Conservation (phyloP, 2,329 filamentous ascomycete species). For the Phoma sp. region DNA sequence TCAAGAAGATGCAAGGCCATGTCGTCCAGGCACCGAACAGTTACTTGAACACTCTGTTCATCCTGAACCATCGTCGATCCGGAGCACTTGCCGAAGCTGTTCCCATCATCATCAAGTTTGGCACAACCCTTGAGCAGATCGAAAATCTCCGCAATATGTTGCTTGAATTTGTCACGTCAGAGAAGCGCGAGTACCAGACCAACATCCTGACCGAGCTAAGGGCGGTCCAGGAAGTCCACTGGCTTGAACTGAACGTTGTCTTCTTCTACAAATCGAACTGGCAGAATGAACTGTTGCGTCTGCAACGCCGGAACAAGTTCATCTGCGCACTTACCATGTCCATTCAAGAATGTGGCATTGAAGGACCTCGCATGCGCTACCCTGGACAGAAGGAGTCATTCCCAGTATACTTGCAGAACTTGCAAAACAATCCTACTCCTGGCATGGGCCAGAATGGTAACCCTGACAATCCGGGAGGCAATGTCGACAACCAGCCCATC, state of each 20-base stretch:
- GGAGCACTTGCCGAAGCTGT: conserved; percentile 87
- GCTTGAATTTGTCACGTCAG: conserved; percentile 78
- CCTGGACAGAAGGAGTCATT: conserved; percentile 71
- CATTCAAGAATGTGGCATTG: conserved; percentile 82
- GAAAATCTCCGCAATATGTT: conserved; percentile 80
- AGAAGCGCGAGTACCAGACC: conserved; percentile 87
- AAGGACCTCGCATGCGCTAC: conserved; percentile 77
- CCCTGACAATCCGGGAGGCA: conserved; percentile 54
- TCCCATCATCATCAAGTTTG: conserved; percentile 84
- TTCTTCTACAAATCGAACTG: conserved; percentile 98
- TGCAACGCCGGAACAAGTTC: conserved; percentile 92
- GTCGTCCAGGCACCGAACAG: conserved; percentile 96
- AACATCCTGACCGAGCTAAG: conserved; percentile 87
- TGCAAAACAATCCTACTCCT: conserved; percentile 53
- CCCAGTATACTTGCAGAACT: conserved; percentile 68
- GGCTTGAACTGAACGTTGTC: conserved; percentile 86
- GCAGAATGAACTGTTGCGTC: conserved; percentile 90
- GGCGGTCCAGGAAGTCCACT: conserved; percentile 80
- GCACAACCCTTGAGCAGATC: conserved; percentile 82
- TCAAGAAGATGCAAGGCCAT: conserved; percentile 98
- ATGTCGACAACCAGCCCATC: conserved; percentile 41
- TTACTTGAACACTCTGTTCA: conserved; percentile 89
- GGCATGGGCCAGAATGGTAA: conserved; percentile 51
- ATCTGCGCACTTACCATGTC: conserved; percentile 88
- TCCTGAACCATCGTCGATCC: conserved; percentile 90